phyloP scores from a whole-genome alignment of 768 basidiomycete species.

The Aureoboletus auriporus region DNA sequence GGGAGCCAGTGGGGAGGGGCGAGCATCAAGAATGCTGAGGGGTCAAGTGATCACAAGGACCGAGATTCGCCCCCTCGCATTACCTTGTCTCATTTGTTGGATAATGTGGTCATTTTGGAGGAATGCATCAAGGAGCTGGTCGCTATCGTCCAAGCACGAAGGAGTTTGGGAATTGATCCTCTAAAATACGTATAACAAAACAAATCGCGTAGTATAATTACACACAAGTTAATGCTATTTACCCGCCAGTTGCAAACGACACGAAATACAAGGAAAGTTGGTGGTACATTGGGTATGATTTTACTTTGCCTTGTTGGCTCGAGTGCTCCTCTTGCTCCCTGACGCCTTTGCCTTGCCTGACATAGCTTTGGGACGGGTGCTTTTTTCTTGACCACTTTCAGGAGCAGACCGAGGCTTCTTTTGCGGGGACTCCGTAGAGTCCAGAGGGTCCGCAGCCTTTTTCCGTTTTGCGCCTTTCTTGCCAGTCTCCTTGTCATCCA shows the following conservation, averaged over 20 bases:
- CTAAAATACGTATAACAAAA: slow-evolving; percentile 55
- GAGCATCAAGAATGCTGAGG: slow-evolving; percentile 17
- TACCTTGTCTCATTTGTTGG: slow-evolving; percentile 79
- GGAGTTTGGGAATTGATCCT: slow-evolving; percentile 81
- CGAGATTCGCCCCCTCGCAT: slow-evolving; percentile 41
- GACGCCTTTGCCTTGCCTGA: slow-evolving; percentile 42
- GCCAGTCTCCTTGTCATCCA: slow-evolving; percentile 27
- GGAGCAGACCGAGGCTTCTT: slow-evolving; percentile 47
- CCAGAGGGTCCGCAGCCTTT: slow-evolving; percentile 29
- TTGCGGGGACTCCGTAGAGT: slow-evolving; percentile 37
- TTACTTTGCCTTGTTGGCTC: slow-evolving; percentile 34
- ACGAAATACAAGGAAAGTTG: not conserved
- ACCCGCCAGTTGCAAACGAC: not conserved
- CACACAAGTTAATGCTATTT: not conserved
- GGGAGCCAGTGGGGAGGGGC: slow-evolving; percentile 42
- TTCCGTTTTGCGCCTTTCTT: slow-evolving; percentile 44
- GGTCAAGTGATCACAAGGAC: slow-evolving; percentile 17
- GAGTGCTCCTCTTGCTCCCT: slow-evolving; percentile 25
- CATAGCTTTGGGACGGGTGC: slow-evolving; percentile 54
- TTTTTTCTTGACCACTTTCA: slow-evolving; percentile 63
- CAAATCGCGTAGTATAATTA: slow-evolving; percentile 2
- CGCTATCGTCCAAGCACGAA: slow-evolving; percentile 78
- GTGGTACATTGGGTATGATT: not conserved
- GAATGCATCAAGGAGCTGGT: slow-evolving; percentile 92
- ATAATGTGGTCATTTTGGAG: slow-evolving; percentile 93